Evolutionary conservation across 108 stramenopile species (phyloP), one percentile per base, ranked within the genome.

Genomic region (Asterionellopsis glacialis): DNA sequence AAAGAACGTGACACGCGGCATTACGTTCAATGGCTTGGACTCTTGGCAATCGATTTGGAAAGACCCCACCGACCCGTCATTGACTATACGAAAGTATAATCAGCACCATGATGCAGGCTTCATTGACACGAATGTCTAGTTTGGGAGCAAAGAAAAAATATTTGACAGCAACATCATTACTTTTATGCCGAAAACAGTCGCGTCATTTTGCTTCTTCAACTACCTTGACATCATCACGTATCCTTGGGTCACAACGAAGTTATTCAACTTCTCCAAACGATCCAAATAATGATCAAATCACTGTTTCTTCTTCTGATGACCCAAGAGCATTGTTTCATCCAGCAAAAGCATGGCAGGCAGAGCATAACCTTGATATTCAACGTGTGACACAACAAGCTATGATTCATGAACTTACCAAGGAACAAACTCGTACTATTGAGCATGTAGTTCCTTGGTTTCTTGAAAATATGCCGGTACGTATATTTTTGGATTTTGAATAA

Each of bases 371-470:
- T 26, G 91, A 92, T 66, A 82, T 92, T 19, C 91, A 92, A 45
- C 80, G 82, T 40, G 91, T 88, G 40, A 86, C 81, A 4, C 81
- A 81, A 53, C 72, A 73, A 19, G 84, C 81, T 11, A 75, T 86
- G 66, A 82, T 86, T 62, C 87, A 94, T 61, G 93, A 94, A 77
- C 72, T 94, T 27, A 84, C 75, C 0, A 76, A 87, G 51, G 72
- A 85, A 48, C 77, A 80, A 26, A 74, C 80, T 10, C 39, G 69
- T 1, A 81, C 86, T 10, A 89, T 94, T 57, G 78, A 91, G 63
- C 48, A 75, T 49, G 82, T 92, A 33, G 97, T 98, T 18, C 97
- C 97, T 5, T 98, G 97, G 97, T 98, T 98, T 72, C 70, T 98
- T 57, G 68, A 88, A 9, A 90, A 91, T 21, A 96, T 97, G 97